Evolutionary conservation across 73 alveolate genomes (phyloP).

Genomic region (Breviolum minutum): DNA sequence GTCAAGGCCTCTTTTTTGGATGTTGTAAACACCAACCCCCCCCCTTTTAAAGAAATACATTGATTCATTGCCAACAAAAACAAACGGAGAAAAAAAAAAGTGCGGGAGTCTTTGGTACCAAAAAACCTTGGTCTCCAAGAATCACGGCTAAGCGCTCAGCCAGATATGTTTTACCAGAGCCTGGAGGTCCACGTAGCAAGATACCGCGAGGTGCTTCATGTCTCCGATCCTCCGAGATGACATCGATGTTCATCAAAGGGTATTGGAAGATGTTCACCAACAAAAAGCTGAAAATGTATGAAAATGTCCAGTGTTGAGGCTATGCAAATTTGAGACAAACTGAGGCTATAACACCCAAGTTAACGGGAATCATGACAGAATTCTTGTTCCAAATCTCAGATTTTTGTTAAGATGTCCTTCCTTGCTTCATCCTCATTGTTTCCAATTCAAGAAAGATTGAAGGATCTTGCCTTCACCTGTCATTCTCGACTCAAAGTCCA

Average conservation of each 20-base stretch:
- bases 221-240: neutral
- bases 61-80: neutral
- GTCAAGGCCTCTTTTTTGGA: too few species aligned
- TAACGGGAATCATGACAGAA: too few species aligned
- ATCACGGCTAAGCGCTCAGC: constrained; percentile 26
- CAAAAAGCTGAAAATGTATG: neutral
- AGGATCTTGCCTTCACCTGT: too few species aligned
- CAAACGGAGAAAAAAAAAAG: neutral
- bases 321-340: neutral
- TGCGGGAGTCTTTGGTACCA: neutral
- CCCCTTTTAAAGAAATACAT: neutral
- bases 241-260: neutral
- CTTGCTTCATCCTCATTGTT: too few species aligned
- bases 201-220: neutral
- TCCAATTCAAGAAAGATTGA: too few species aligned
- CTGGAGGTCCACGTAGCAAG: constrained; percentile 62
- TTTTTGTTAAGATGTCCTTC: neutral
- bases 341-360: neutral
- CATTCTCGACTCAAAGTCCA: neutral
- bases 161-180: constrained; percentile 54
- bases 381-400: too few species aligned
- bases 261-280: too few species aligned
- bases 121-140: neutral
- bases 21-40: neutral
- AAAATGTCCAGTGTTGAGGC: neutral